These are phyloP conservation scores for Laguncularia racemosa DNA, from an alignment of 345 rosid species.

Conservation along the genomic window DNA sequence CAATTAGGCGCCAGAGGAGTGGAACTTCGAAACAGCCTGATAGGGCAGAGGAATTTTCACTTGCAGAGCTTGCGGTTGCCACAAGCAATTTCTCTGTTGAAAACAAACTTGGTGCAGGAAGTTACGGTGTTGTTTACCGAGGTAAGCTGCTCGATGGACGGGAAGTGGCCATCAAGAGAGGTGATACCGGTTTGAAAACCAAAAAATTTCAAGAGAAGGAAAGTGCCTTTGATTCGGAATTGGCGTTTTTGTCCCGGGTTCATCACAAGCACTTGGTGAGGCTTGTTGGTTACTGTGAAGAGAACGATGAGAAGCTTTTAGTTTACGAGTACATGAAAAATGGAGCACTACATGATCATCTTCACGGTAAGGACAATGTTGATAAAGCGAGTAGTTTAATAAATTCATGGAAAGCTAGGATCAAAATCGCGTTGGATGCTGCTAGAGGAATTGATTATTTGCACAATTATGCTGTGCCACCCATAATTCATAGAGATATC, in stretches of 20 bases:
- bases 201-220: slow-evolving; percentile 86
- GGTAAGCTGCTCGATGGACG: slow-evolving; percentile 63
- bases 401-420: slow-evolving; percentile 84
- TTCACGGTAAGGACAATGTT: slow-evolving; percentile 54
- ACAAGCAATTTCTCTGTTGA: slow-evolving; percentile 60
- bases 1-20: slow-evolving; percentile 82
- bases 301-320: slow-evolving; percentile 44
- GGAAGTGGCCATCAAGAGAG: slow-evolving; percentile 85
- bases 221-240: slow-evolving; percentile 76
- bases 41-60: slow-evolving; percentile 61
- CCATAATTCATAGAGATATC: slow-evolving; percentile 83
- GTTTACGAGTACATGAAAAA: slow-evolving; percentile 93
- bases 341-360: slow-evolving; percentile 78
- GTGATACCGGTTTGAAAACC: slow-evolving; percentile 49
- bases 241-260: slow-evolving; percentile 71
- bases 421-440: slow-evolving; percentile 75
- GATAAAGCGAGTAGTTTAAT: slow-evolving; percentile 47
- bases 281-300: slow-evolving; percentile 15
- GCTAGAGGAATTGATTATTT: slow-evolving; percentile 87
- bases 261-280: slow-evolving; percentile 86
- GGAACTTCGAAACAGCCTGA: slow-evolving; percentile 81
- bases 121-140: slow-evolving; percentile 74
- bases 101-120: slow-evolving; percentile 83
- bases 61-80: slow-evolving; percentile 67
- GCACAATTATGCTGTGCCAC: slow-evolving; percentile 75